These are phyloP conservation scores for Aspergillus fischeri DNA, from an alignment of 2,329 filamentous ascomycete species.

Conservation along the genomic window DNA sequence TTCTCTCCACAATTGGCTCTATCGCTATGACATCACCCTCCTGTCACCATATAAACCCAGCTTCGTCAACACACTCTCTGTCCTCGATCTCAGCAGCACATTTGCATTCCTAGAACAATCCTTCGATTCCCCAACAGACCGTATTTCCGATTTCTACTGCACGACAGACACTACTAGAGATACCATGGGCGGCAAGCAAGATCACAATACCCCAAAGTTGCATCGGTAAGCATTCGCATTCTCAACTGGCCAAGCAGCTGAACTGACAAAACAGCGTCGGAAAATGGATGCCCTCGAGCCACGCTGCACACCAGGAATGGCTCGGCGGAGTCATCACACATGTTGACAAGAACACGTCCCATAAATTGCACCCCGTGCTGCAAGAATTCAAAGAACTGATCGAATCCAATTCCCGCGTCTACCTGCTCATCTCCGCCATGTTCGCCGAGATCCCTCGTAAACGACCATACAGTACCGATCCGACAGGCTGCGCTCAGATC, in stretches of 20 bases:
- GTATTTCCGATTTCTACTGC: too few relatives aligned
- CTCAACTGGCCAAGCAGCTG: not conserved
- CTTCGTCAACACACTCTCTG: not conserved
- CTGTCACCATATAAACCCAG: not conserved
- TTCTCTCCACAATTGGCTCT: not conserved
- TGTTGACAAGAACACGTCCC: slow-evolving; percentile 47
- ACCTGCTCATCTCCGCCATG: slow-evolving; percentile 65
- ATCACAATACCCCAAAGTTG: not conserved
- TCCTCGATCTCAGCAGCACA: not conserved
- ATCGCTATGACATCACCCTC: not conserved
- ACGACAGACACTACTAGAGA: not conserved
- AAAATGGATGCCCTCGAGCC: slow-evolving; percentile 61
- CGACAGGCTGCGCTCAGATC: slow-evolving; percentile 59
- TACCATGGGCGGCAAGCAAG: not conserved
- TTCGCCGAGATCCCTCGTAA: slow-evolving; percentile 63
- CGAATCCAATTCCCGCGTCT: slow-evolving; percentile 59
- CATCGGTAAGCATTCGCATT: not conserved
- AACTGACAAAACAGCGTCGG: slow-evolving; percentile 42
- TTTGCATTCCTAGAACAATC: not conserved
- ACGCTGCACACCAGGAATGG: slow-evolving; percentile 60
- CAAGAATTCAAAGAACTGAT: slow-evolving; percentile 64
- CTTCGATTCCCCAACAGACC: not conserved
- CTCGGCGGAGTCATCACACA: slow-evolving; percentile 54
- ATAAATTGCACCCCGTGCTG: slow-evolving; percentile 56
- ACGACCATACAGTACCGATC: slow-evolving; percentile 57